Evolutionary conservation across 1,139 yeast genomes (phyloP).

Genomic region (Lodderomyces elongisporus): DNA sequence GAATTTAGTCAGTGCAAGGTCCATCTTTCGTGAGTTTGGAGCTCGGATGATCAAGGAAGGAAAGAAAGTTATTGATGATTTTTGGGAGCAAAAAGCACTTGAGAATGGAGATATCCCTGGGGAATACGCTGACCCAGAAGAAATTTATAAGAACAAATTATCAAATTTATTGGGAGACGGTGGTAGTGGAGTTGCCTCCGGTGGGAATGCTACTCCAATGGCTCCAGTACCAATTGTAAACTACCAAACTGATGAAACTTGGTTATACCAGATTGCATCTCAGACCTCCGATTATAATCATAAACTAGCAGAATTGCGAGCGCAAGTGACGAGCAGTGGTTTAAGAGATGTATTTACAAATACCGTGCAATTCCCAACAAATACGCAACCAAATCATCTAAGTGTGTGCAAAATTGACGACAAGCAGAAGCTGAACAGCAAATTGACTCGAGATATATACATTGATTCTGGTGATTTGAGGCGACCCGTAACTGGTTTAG

Average conservation of each 20-base stretch:
- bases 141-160: conserved; percentile 26
- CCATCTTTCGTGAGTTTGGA: conserved; percentile 90
- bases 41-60: conserved; percentile 80
- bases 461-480: conserved; percentile 8
- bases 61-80: conserved; percentile 77
- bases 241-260: conserved; percentile 63
- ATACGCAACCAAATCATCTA: conserved; percentile 68
- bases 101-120: conserved; percentile 75
- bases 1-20: conserved; percentile 85
- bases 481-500: conserved; percentile 58
- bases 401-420: conserved; percentile 15
- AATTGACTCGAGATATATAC: conserved; percentile 46
- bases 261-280: conserved; percentile 83
- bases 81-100: conserved; percentile 72
- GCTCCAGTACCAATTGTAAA: conserved; percentile 38
- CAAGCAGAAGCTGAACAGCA: conserved; percentile 4
- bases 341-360: conserved; percentile 82
- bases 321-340: conserved; percentile 52
- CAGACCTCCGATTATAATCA: conserved; percentile 70
- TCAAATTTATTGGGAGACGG: conserved; percentile 17
- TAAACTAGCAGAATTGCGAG: conserved; percentile 55
- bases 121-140: conserved; percentile 73
- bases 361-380: conserved; percentile 64
- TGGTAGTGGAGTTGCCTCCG: conserved; percentile 13
- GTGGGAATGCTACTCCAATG: conserved; percentile 28